Base-by-base conservation (phyloP, 371 early-diverging fungal genomes). In the Saksenaea oblongispora region DNA sequence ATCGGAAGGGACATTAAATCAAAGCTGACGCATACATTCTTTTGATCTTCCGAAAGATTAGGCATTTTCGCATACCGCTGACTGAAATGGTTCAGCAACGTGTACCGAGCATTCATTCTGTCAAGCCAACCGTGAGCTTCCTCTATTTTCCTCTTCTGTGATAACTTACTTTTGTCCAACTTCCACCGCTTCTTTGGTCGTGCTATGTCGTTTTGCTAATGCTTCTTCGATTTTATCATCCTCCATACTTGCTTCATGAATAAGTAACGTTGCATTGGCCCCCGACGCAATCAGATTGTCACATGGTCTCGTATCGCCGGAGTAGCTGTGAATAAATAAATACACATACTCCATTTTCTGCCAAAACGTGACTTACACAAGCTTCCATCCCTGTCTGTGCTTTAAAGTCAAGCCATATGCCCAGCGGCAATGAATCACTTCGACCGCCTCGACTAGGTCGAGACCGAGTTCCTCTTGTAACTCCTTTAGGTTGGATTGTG, bases 201-300 rank as follows among this genome's bases (percentile, higher is more conserved):
- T 99, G 44, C 89, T 91, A 73, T 99, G 99, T 13, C 87, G 80
- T 73, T 97, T 98, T 11, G 76, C 84, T 22, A 82, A 64, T 0
- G 99, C 99, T 37, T 95, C 92, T 14, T 82, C 82, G n/a, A 72
- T 28, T 71, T 93, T 86, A 9, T 86, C 88, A 64, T 96, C 91
- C 37, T 93, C 92, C 63, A 99, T 87, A 3, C 99, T 99, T 0
- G 98, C 96, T 79, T 99, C 99, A 74, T 99, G 99, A 59, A 99
- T 86, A 62, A 99, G 74, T 0, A 99, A 64, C 1, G 91, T 90
- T 0, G 90, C 89, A 41, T 82, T 71, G 61, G 82, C 71, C 0
- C 96, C 98, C 22, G 90, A 85, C 8, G 83, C 63, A 5, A 92
- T 84, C 31, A 99, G 82, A 22, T 82, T 80, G 17, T 82, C 58